Base-by-base conservation (phyloP, 1,139 yeast genomes). In the Geotrichum aggregatum region DNA sequence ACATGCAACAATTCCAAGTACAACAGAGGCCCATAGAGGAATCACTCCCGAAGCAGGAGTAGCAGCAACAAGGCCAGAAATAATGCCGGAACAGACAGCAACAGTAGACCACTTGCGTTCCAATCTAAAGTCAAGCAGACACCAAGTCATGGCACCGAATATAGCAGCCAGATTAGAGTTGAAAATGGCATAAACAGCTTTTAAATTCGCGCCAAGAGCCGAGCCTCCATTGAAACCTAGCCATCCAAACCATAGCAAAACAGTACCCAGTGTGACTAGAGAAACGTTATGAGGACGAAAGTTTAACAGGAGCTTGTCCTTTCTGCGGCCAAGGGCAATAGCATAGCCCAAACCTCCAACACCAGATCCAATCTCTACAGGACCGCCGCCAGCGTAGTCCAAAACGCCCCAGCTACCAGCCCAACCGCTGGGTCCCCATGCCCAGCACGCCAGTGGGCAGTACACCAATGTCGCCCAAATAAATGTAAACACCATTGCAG, bases 311-410 rank as follows among this genome's bases (percentile, higher is more conserved):
- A 87, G 76, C 60, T 87, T 84, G 65, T 87, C 92, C 63, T 84
- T 84, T 66, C 97, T 77, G 64, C 87, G 80, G 8, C 97, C 96
- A 53, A 89, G 74, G 55, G 87, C 88, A 55, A 83, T 80, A 14
- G 94, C 83, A 62, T 85, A 85, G 8, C 87, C 96, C 63, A 91
- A 83, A 1, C 96, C 97, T 40, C 89, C 86, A 21, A 88, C 85
- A 60, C 98, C 98, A 30, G 95, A 83, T 36, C 88, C 78, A 52
- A 92, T 87, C 69, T 92, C 98, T 41, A 92, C 96, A 1, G 97
- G 96, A 0, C 98, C 98, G 50, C 97, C 97, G 38, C 98, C 98
- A 31, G 98, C 98, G 69, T 88, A 92, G 68, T 92, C 98, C 54
- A 91, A 75, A 1, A 84, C 98, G 18, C 96, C 96, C 79, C 96